Evolutionary conservation across 495 filamentous ascomycete genomes (phyloP), one percentile per base, ranked within the genome.

Genomic region (Penicillium egyptiacum): DNA sequence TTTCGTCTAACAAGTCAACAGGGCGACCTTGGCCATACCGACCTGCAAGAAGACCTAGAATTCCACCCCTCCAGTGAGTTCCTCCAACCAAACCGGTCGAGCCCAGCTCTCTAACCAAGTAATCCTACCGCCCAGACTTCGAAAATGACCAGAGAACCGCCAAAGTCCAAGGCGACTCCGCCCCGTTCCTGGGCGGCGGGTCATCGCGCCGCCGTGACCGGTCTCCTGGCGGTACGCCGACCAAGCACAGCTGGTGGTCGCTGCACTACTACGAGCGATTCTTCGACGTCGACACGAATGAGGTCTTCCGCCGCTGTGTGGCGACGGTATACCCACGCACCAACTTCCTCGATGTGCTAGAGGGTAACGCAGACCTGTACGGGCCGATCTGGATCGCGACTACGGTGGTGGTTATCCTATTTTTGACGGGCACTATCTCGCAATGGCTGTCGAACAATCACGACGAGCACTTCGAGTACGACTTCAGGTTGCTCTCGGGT

Each of bases 331-430:
- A 88, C 74, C 94, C 95, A 30, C 85, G 90, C 49, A 85, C 86
- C 46, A 96, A 96, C 77, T 98, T 98, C 73, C 85, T 98, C 55
- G 94, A 98, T 65, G 88, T 97, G 33, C 80, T 97, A 6, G 94
- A 97, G 63, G 94, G 92, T n/a, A 96, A 97, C 68, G 91, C 94
- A 19, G 94, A 98, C 68, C 80, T 98, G 53, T 98, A 98, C 77
- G 87, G 87, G 2, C 94, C 94, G 4, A 88, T 98, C 71, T 98
- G 94, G 94, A 96, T 98, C 75, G 95, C 95, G 11, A 98, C 94
- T 1, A 97, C 94, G 3, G 95, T 98, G 17, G 87, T 98, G 22
- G 81, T 98, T 60, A 97, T 98, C 47, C 78, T 98, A 40, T 98
- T 98, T 72, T 69, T 98, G 57, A 92, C 92, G 6, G 94, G 92